phyloP scores from a whole-genome alignment of 345 rosid genomes.

The Populus deltoides region DNA sequence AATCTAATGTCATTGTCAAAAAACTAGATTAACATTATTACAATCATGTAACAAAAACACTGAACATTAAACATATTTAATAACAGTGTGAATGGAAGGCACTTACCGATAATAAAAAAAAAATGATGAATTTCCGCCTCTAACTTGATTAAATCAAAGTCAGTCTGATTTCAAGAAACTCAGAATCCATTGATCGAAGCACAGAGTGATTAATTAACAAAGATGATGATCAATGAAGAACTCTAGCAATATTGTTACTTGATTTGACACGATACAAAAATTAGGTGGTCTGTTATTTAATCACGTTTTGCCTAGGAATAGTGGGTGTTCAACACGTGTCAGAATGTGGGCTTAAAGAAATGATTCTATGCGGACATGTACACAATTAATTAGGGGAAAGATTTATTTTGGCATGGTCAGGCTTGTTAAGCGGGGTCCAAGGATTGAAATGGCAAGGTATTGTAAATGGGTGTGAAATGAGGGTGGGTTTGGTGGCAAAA shows the following conservation, averaged over 20 bases:
- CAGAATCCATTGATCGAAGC: constrained; percentile 8
- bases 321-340: constrained; percentile 27
- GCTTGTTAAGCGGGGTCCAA: constrained; percentile 28
- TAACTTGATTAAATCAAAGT: constrained; percentile 15
- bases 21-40: neutral
- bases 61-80: neutral
- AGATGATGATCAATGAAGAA: neutral
- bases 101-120: constrained; percentile 14
- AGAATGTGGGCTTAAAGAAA: constrained; percentile 6
- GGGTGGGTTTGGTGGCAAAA: neutral
- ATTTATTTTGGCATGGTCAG: constrained; percentile 18
- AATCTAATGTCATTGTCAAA: too few species aligned
- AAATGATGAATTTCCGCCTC: constrained; percentile 14
- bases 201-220: neutral
- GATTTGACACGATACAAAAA: too few species aligned
- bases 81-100: neutral
- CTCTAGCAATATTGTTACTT: neutral
- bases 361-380: constrained; percentile 19
- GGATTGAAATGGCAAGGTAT: constrained; percentile 18
- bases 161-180: constrained; percentile 21
- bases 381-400: neutral
- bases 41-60: neutral
- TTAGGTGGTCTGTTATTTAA: constrained; percentile 12
- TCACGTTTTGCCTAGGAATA: constrained; percentile 19
- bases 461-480: neutral